Percentiles rank a stretch among this genome's conserved stretches.
These are phyloP conservation scores for Pseudogymnoascus sp. DNA, from an alignment of 2,329 filamentous ascomycete species.

Conservation along the genomic window DNA sequence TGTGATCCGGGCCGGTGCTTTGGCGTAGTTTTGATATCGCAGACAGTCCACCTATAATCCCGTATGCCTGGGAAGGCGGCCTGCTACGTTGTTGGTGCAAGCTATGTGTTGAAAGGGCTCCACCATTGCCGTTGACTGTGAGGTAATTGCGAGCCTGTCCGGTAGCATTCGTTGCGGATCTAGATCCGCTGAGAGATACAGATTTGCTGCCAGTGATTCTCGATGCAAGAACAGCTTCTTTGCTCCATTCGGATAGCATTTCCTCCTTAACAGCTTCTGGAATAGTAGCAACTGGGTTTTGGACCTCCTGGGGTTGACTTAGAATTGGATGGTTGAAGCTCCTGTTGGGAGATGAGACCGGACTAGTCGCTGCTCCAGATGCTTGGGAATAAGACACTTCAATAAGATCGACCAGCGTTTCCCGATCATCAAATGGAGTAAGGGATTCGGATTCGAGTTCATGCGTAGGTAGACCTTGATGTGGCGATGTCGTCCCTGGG, in stretches of 20 bases:
- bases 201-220: constrained; percentile 63
- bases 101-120: constrained; percentile 27
- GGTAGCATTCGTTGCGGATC: constrained; percentile 46
- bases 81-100: constrained; percentile 20
- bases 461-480: constrained; percentile 36
- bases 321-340: constrained; percentile 55
- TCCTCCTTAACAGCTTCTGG: constrained; percentile 62
- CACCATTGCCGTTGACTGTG: constrained; percentile 45
- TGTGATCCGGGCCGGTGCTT: constrained; percentile 38
- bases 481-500: constrained; percentile 39
- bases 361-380: constrained; percentile 56
- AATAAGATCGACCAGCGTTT: constrained; percentile 65
- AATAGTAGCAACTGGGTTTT: constrained; percentile 45
- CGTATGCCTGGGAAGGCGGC: constrained; percentile 24
- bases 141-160: constrained; percentile 46
- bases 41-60: constrained; percentile 26
- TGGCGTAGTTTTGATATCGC: constrained; percentile 42
- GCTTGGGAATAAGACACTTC: constrained; percentile 60
- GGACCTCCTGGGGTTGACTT: constrained; percentile 35
- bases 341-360: constrained; percentile 60
- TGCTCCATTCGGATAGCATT: constrained; percentile 73
- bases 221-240: constrained; percentile 61
- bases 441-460: constrained; percentile 56
- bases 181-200: constrained; percentile 68
- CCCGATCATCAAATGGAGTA: constrained; percentile 66